Evolutionary conservation across 225 moss, liverwort and hornwort species (phyloP), one percentile per base, ranked within the genome.

Genomic region (Pseudoscleropodium purum): DNA sequence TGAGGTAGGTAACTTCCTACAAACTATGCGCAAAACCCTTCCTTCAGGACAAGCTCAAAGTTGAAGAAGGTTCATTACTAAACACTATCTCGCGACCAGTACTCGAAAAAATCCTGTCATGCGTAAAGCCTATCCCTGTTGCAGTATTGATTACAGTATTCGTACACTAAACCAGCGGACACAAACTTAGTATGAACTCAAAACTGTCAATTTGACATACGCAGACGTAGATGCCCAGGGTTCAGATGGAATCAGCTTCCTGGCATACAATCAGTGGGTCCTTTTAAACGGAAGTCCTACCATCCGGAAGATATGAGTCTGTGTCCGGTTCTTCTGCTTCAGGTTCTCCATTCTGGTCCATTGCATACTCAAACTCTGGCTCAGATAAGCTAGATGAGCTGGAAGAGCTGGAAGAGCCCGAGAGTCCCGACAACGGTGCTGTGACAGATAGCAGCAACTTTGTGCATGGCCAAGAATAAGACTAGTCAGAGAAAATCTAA

Each of bases 291-390:
- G 74, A 85, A 88, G 39, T 72, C 73, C 75, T 91, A 95, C 95
- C 95, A 88, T 95, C 95, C 81, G 95, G 95, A 80, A 95, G 90
- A 78, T 93, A 89, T 51, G 92, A 92, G 37, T 92, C 89, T 57
- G 91, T 89, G 67, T 10, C 77, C 88, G 70, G 52, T 62, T 89
- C 86, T 78, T 92, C 92, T 89, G 73, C 84, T 90, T 91, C 87
- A 78, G 82, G 59, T 87, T 95, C 95, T 75, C 45, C 88, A 84
- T 62, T 52, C 85, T 93, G 90, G 11, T 81, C 90, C 86, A 82
- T 92, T 56, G 52, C 78, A 62, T 82, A 86, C 84, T 93, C 92
- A 63, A 81, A 65, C 75, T 92, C 90, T 84, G 90, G 86, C 88
- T 93, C 93, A 72, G 93, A 84, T 81, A 75, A 51, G 81, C 69